A percentile compares a stretch with the other conserved stretches of the same genome.
These are phyloP conservation scores for Tuber magnatum DNA, from an alignment of 495 filamentous ascomycete genomes.

Conservation along the genomic window DNA sequence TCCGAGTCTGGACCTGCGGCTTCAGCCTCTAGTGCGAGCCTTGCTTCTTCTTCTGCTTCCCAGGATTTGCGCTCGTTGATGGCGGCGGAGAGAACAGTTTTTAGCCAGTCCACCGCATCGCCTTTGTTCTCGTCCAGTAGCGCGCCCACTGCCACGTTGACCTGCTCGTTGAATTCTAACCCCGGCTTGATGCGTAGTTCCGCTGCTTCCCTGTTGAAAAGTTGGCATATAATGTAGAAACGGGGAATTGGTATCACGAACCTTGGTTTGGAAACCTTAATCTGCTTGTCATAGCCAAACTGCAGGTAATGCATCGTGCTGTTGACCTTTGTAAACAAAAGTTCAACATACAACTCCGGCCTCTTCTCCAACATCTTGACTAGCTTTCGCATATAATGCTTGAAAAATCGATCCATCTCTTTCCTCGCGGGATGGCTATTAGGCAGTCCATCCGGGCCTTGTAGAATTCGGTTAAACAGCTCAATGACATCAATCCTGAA, in stretches of 20 bases:
- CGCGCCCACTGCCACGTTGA: constrained; percentile 69
- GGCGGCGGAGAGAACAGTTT: constrained; percentile 58
- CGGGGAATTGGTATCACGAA: constrained; percentile 2
- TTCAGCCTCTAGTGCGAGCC: constrained; percentile 45
- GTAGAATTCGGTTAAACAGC: constrained; percentile 84
- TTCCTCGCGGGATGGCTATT: constrained; percentile 57
- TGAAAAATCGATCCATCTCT: constrained; percentile 86
- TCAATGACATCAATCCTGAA: constrained; percentile 86
- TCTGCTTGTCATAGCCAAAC: constrained; percentile 80
- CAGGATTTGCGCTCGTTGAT: constrained; percentile 68
- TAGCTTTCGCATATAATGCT: constrained; percentile 68
- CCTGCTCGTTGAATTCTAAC: constrained; percentile 58
- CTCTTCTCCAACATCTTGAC: constrained; percentile 73
- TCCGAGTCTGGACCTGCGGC: constrained; percentile 43
- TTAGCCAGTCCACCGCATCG: constrained; percentile 74
- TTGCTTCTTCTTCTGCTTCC: constrained; percentile 63
- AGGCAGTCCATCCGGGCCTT: constrained; percentile 74
- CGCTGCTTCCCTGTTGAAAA: constrained; percentile 45
- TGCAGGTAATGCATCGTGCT: constrained; percentile 78
- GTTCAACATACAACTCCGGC: constrained; percentile 72
- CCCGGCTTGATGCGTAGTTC: constrained; percentile 74
- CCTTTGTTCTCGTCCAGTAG: constrained; percentile 68
- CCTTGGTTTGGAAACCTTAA: constrained; percentile 48
- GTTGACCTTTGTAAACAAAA: constrained; percentile 90
- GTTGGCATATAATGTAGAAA: constrained; percentile 5